Evolutionary conservation across 106 monocot genomes (phyloP).

Genomic region (Dendrobium chrysotoxum): DNA sequence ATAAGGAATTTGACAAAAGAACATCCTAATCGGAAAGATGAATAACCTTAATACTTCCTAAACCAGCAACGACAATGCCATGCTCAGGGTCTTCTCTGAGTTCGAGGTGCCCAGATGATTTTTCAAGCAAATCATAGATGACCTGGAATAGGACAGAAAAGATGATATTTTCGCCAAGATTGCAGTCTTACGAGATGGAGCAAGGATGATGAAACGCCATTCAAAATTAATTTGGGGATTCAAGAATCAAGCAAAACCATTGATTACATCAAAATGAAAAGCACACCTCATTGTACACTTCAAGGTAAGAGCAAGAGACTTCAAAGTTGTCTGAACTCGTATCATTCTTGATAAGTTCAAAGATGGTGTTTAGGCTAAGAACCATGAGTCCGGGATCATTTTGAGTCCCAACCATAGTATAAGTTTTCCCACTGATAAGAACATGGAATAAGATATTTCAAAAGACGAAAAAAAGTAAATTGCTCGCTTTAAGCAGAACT

Average conservation of each 20-base stretch:
- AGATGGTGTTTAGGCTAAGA: conserved; percentile 91
- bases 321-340: conserved; percentile 75
- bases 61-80: conserved; percentile 90
- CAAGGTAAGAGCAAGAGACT: conserved; percentile 93
- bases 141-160: conserved; percentile 46
- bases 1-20: too few relatives aligned
- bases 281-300: conserved; percentile 95
- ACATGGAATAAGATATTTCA: conserved; percentile 6
- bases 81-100: conserved; percentile 93
- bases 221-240: background rate
- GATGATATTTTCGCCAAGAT: conserved; percentile 7
- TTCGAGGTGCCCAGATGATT: conserved; percentile 89
- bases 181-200: background rate
- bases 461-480: background rate
- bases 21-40: background rate
- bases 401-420: conserved; percentile 95
- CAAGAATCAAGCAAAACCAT: background rate
- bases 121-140: conserved; percentile 98
- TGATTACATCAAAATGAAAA: conserved; percentile 9
- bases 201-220: background rate
- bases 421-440: conserved; percentile 90
- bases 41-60: conserved; percentile 85
- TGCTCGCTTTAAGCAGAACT: background rate
- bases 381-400: conserved; percentile 98
- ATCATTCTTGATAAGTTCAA: conserved; percentile 87